Evolutionary conservation across 2,329 filamentous ascomycete species (phyloP), one percentile per base, ranked within the genome.

Genomic region (Decorospora gaudefroyi): DNA sequence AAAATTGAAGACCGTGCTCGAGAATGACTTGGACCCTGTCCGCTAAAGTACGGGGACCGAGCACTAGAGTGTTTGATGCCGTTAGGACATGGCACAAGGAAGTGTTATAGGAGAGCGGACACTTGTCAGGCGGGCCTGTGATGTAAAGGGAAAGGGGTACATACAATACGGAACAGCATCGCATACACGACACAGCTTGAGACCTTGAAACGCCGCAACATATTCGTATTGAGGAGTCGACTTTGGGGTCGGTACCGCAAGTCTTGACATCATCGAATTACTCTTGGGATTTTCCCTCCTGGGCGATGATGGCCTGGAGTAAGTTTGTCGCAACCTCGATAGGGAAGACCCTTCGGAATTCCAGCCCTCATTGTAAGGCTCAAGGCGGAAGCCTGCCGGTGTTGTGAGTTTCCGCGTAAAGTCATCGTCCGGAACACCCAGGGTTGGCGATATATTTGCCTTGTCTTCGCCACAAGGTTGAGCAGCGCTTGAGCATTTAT

Each of bases 161-260:
- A 11, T 32, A 43, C 44, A 8, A n/a, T 42, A 43, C 7, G 44
- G 44, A 10, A 47, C 9, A 4, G 44, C 44, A 13, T 42, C 39
- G 9, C 39, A 37, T 9, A 47, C 11, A 6, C n/a, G 28, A 10
- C 33, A 42, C 8, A 47, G 12, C 11, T 37, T 37, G 10, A 47
- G 19, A 10, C 44, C 44, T 10, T 33, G 32, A 11, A 36, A 38
- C 15, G 25, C 39, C 6, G 23, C 15, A 7, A 47, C 39, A 10
- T 42, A 15, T 17, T 43, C 28, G 10, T 43, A 33, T 6, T 32
- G 32, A 0, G 33, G 44, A 11, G 23, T 33, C 8, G 7, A 11
- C 23, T 32, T 37, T 8, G 28, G 38, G 6, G 15, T 13, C 6
- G 44, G 44, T 15, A 47, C 39, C 4, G 15, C 28, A 0, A 47